phyloP scores from a whole-genome alignment of 768 basidiomycete genomes.

The Boletus tylopilopsis region DNA sequence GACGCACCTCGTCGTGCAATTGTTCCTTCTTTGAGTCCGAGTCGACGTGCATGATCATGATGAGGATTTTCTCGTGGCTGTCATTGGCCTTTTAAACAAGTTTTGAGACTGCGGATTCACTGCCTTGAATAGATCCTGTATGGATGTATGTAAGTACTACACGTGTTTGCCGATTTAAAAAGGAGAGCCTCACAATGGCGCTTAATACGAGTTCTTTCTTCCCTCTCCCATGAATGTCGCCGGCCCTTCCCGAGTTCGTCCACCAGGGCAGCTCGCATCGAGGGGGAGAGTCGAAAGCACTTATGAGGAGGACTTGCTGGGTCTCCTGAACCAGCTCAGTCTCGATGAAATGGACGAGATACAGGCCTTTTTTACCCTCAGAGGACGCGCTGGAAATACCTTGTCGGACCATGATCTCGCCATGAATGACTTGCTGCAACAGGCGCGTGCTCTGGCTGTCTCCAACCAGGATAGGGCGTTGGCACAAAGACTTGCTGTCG shows the following conservation, averaged over 20 bases:
- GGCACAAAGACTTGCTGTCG: slow-evolving; percentile 17
- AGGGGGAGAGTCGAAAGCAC: slow-evolving; percentile 18
- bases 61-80: too few species aligned
- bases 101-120: too few species aligned
- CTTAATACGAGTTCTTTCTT: slow-evolving; percentile 7
- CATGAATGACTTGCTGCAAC: slow-evolving; percentile 22
- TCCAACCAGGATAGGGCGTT: slow-evolving; percentile 21
- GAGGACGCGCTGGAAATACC: not conserved
- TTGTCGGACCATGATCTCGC: slow-evolving; percentile 26
- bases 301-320: slow-evolving; percentile 25
- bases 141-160: too few species aligned
- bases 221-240: slow-evolving; percentile 23
- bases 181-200: not conserved
- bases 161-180: slow-evolving; percentile 11
- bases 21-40: too few species aligned
- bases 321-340: slow-evolving; percentile 18
- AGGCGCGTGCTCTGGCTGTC: slow-evolving; percentile 15
- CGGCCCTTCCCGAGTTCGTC: slow-evolving; percentile 22
- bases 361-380: slow-evolving; percentile 5
- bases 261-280: slow-evolving; percentile 1
- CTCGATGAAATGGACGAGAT: slow-evolving; percentile 20
- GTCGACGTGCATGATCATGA: too few species aligned
- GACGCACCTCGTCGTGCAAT: slow-evolving; percentile 10
- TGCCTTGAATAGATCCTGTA: too few species aligned
- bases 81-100: too few species aligned